Percentiles rank a stretch among this genome's conserved stretches.
These are phyloP conservation scores for Mucuna pruriens DNA, from an alignment of 306 rosid species.

Conservation along the genomic window DNA sequence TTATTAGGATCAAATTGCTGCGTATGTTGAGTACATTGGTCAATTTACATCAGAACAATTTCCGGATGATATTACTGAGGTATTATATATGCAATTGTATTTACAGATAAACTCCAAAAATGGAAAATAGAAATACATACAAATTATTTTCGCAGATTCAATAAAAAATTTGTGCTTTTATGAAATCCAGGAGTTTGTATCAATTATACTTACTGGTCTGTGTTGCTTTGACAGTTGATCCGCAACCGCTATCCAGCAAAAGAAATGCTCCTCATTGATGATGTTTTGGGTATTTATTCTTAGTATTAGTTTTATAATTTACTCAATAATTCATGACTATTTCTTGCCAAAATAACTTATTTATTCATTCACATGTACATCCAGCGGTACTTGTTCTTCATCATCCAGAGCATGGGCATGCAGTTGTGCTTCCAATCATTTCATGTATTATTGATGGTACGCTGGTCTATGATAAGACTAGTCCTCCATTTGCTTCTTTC, in stretches of 20 bases:
- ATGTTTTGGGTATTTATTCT: constrained; percentile 71
- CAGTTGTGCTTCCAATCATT: constrained; percentile 85
- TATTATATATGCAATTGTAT: constrained; percentile 35
- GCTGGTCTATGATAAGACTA: constrained; percentile 66
- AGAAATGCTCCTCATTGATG: constrained; percentile 79
- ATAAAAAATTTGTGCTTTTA: background rate
- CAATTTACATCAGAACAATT: constrained; percentile 86
- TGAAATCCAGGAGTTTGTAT: constrained; percentile 12
- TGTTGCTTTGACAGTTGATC: constrained; percentile 66
- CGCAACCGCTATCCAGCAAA: constrained; percentile 70
- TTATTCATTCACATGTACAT: constrained; percentile 35
- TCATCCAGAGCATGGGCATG: constrained; percentile 95
- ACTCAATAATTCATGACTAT: constrained; percentile 14
- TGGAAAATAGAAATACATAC: background rate
- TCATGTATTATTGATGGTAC: constrained; percentile 82
- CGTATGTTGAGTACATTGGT: constrained; percentile 79
- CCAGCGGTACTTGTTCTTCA: constrained; percentile 87
- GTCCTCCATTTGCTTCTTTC: constrained; percentile 87
- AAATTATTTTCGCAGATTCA: background rate
- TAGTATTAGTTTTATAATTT: constrained; percentile 38
- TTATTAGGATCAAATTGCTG: constrained; percentile 74
- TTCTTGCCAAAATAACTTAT: constrained; percentile 35
- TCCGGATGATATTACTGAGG: constrained; percentile 85
- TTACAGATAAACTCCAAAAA: constrained; percentile 1
- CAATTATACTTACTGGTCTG: constrained; percentile 33